Evolutionary conservation across 2,329 filamentous ascomycete species (phyloP), one percentile per base, ranked within the genome.

Genomic region (Ilyonectria mors-panacis): DNA sequence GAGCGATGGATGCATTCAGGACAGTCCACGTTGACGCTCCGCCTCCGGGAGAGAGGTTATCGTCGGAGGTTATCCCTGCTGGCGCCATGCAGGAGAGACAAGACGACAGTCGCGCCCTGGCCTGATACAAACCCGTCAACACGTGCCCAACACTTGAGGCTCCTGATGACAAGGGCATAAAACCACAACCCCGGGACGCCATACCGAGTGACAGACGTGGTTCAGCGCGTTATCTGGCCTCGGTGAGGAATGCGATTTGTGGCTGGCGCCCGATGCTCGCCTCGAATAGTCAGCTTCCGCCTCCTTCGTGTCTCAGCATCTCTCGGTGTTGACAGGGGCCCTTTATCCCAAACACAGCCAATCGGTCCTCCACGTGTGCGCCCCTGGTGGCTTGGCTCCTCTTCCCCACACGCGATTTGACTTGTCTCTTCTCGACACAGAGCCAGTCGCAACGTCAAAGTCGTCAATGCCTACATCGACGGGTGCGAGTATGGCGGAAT

Each of bases 341-440:
- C 30, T 23, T 15, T 35, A 65, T 62, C 51, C 54, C 39, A 57
- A 45, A 66, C 64, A 63, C 59, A 66, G 45, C 64, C 64, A 66
- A 66, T 66, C 45, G 59, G 64, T n/a, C 53, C 12, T 66, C 64
- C 64, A 66, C 64, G 64, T 66, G 64, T 66, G 12, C 55, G 56
- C 48, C 48, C 55, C 59, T 60, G 58, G 50, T 15, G 23, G n/a
- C 50, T 12, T 37, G 59, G 47, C 26, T 57, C 53, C 50, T 56
- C 50, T 57, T 60, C 63, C 63, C 63, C 63, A 60, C 63, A 56
- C 35, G 15, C 17, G 50, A 53, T 33, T 53, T 15, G n/a, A 23
- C 50, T 51, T 33, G 26, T 19, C 48, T 33, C n/a, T n/a, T 51
- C 48, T 50, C 47, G 26, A 51, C 10, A 35, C 28, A 35, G n/a